Conservation (phyloP, 108 stramenopile genomes). For the Nitzschia putrida region DNA sequence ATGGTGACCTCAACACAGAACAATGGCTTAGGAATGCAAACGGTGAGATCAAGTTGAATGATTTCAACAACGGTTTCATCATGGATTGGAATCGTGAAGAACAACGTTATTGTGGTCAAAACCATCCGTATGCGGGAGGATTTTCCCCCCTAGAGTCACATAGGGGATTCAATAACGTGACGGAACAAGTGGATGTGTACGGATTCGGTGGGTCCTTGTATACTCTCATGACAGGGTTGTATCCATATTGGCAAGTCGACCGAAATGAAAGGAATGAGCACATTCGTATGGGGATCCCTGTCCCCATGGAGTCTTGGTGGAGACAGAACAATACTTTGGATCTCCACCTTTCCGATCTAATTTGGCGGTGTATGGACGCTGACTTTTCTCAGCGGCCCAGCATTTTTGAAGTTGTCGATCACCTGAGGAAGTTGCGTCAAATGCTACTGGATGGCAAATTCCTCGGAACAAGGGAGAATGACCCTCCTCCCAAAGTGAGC, state of each 20-base stretch:
- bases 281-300: no score
- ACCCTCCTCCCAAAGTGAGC: no score
- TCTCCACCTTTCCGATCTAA: no score
- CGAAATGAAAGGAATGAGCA: no score
- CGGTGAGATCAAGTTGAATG: conserved; percentile 63
- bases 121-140: conserved; percentile 39
- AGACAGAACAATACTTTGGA: no score
- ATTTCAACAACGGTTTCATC: conserved; percentile 73
- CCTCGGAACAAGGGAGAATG: no score
- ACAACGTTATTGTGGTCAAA: conserved; percentile 60
- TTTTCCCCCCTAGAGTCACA: background rate
- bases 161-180: background rate
- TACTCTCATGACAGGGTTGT: conserved; percentile 22
- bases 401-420: no score
- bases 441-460: no score
- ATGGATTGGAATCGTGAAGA: conserved; percentile 54
- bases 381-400: background rate
- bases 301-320: no score
- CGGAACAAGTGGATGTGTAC: background rate
- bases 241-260: no score
- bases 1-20: conserved; percentile 71
- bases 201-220: conserved; percentile 53
- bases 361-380: background rate
- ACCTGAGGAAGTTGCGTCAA: no score
- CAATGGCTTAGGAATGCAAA: conserved; percentile 69